Base-by-base conservation (phyloP, 495 filamentous ascomycete species). In the Aspergillus campestris region DNA sequence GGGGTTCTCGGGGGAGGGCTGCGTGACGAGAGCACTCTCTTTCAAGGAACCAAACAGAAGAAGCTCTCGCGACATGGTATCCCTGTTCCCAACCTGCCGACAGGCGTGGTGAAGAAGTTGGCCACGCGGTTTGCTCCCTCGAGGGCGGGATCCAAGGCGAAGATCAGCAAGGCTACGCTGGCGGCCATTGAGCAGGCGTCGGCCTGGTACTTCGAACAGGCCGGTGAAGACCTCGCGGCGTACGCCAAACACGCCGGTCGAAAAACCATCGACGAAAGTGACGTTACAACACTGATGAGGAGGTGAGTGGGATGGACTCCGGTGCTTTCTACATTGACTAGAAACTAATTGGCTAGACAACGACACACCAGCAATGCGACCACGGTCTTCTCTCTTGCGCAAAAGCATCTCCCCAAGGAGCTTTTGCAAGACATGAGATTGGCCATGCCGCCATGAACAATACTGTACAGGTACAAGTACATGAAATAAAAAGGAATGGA, bases 171-270 rank as follows among this genome's bases (percentile, higher is more conserved):
- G 32, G 84, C 89, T 28, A 80, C 83, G 1, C 67, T 94, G 42
- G 73, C 76, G 12, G 80, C 80, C 18, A 81, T 95, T 32, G 79
- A 82, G 58, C 80, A 85, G 55, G 86, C 87, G 11, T 84, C 83
- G 12, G 85, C 90, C 31, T 89, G 84, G 81, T 95, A 87, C 63
- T 94, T 94, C 57, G 84, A 91, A 55, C 89, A 94, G 60, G 70
- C 82, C 10, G 77, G 84, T 45, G 85, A 86, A 18, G 87, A 94
- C 55, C 68, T 95, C 47, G 77, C 76, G 3, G 80, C 74, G 2
- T 95, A 89, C 64, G 84, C 89, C 7, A 72, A 81, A 39, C 89
- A 95, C 61, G 88, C 86, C 4, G 80, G 82, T 28, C 77, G 89
- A 34, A 90, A 83, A 61, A 88, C 80, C 4, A 90, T 95, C 57